phyloP scores from a whole-genome alignment of 306 rosid species.

The Cicer judaicum region DNA sequence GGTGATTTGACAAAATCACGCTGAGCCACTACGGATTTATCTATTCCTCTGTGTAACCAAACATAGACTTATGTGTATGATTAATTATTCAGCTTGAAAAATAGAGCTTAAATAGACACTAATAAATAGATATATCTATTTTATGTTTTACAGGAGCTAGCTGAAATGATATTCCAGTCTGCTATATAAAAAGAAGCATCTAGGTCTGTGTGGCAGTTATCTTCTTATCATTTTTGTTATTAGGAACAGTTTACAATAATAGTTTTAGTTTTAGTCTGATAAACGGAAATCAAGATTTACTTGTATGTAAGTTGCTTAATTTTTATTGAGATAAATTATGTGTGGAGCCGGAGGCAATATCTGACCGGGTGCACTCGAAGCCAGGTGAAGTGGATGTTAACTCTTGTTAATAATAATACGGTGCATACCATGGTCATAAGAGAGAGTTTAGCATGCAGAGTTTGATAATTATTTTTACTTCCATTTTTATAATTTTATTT shows the following conservation, averaged over 20 bases:
- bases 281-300: constrained; percentile 15
- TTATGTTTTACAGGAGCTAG: constrained; percentile 79
- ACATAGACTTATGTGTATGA: background rate
- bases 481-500: background rate
- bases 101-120: constrained; percentile 4
- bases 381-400: constrained; percentile 10
- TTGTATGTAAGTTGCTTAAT: constrained; percentile 25
- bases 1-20: too few relatives aligned
- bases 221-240: constrained; percentile 19
- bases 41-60: too few relatives aligned
- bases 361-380: background rate
- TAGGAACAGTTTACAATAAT: constrained; percentile 14
- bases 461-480: background rate
- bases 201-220: background rate
- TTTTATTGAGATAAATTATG: constrained; percentile 18
- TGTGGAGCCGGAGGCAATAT: constrained; percentile 26
- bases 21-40: too few relatives aligned
- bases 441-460: background rate
- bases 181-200: constrained; percentile 56
- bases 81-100: constrained; percentile 22
- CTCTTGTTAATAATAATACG: constrained; percentile 1
- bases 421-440: background rate
- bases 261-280: constrained; percentile 10
- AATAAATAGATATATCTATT: background rate
- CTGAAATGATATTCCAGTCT: constrained; percentile 90